Base-by-base conservation (phyloP, 192 early-diverging fungal species). In the Entomortierella chlamydospora region DNA sequence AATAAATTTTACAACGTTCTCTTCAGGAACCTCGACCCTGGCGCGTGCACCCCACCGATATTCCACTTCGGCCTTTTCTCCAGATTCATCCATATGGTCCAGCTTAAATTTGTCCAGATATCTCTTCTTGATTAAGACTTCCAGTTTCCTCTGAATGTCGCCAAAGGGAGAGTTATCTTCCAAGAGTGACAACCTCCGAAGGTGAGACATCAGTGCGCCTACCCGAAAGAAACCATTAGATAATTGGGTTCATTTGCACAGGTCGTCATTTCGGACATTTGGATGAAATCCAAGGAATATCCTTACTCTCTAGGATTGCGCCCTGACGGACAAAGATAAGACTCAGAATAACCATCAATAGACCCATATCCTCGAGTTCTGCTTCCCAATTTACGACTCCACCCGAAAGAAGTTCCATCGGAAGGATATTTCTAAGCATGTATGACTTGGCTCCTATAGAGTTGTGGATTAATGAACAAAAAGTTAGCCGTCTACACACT, bases 21-120 rank as follows among this genome's bases (percentile, higher is more conserved):
- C 61, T 54, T 87, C 84, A 30, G 83, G 72, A 1, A 91, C 51
- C 67, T 92, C 91, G 0, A 86, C 64, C 57, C 85, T 91, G 33
- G 90, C 84, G 33, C 89, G 62, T 47, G 89, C 86, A 23, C 91
- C 91, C 89, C 89, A 90, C 8, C 62, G 66, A 59, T 87, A 87
- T 50, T 88, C 83, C 26, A 70, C 71, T 22, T 79, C 77, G 9
- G 54, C 51, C 64, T 84, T 81, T 50, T 83, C 82, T 4, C 73
- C 68, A 4, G 69, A 59, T 1, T 84, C 83, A 39, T 73, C 73
- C 43, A 56, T 57, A 23, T 72, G 58, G 4, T 72, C 64, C 11
- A 70, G 41, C 56, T 88, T 88, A 18, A 60, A 31, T 51, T 63
- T 67, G 50, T 83, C 72, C 22, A 92, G 49, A 59, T 92, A 92